Conservation (phyloP, 2,329 filamentous ascomycete species). For the Aspergillus transmontanensis region DNA sequence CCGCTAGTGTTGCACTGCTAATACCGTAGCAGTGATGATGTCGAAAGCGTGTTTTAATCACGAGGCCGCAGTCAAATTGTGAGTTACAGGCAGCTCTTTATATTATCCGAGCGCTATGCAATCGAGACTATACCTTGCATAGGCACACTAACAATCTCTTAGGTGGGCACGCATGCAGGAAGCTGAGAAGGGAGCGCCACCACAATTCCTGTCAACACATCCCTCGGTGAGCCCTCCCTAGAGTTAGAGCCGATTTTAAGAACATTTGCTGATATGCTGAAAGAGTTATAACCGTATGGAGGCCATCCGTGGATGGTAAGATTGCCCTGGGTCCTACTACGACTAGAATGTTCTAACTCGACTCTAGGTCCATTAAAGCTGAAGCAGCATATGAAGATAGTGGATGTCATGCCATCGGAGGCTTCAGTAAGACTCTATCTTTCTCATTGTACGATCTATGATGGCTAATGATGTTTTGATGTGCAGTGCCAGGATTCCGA, state of each 20-base stretch:
- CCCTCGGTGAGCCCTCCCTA: conserved; percentile 46
- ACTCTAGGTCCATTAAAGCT: conserved; percentile 42
- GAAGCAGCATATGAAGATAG: conserved; percentile 41
- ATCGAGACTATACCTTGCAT: neutral
- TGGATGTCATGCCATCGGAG: conserved; percentile 36
- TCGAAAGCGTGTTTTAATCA: conserved; percentile 63
- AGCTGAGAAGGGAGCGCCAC: conserved; percentile 47
- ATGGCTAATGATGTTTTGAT: conserved; percentile 3
- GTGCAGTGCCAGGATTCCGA: conserved; percentile 26
- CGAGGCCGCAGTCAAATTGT: conserved; percentile 56
- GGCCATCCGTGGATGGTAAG: conserved; percentile 56
- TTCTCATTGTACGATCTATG: neutral
- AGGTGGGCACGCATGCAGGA: conserved; percentile 57
- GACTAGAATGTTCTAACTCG: conserved; percentile 15
- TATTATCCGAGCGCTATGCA: neutral
- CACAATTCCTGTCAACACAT: conserved; percentile 63
- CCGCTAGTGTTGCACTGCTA: conserved; percentile 11
- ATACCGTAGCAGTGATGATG: conserved; percentile 57
- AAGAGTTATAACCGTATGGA: conserved; percentile 57
- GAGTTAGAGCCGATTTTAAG: neutral
- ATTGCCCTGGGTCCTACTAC: neutral
- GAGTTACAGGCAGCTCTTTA: conserved; percentile 22
- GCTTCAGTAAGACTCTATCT: conserved; percentile 29
- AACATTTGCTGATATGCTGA: conserved; percentile 7
- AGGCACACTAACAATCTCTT: conserved; percentile 4